Base-by-base conservation (phyloP, 345 rosid genomes). In the Melastoma malabathricum region DNA sequence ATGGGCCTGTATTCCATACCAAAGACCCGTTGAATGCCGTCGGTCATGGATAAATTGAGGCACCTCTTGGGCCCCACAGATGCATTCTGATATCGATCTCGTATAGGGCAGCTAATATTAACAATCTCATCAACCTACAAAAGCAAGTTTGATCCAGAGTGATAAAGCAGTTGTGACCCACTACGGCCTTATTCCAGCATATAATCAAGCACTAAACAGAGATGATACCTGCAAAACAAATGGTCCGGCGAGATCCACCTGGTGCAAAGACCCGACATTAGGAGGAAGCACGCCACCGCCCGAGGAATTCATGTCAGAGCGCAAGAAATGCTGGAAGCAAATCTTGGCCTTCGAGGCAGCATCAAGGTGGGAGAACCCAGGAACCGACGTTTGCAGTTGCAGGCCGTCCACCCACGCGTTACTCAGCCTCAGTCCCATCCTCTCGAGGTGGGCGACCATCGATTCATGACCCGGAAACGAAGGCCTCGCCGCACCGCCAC, bases 1-100 rank as follows among this genome's bases (percentile, higher is more conserved):
- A 92, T 76, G 15, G 94, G 95, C 75, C 93, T 73, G 65, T 92
- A 87, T 57, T 92, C 98, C 80, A 84, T 77, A 34, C 86, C 98
- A 50, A 82, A 92, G 39, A 92, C 80, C 12, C 86, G 95, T 48
- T 87, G 98, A 60, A 76, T 70, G 51, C 97, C 98, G 68, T 92
- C 96, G 0, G 98, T 87, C 89, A 87, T 77, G 18, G 88, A 80
- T 58, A 92, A 53, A 73, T 92, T 92, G 49, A 92, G 84, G 67
- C 98, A 81, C 72, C 96, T 75, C 78, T 92, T 87, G 61, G 70
- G 56, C 51, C 98, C 93, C n/a, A 78, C 45, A 48, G 77, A 61
- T 16, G 74, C 74, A 14, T 81, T 85, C 45, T 82, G 80, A 59
- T 80, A 87, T 69, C 96, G 74, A 51, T 81, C 80, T 59, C 73